Conservation (phyloP, 768 basidiomycete genomes). For the Leccinum olivaceopallidum region DNA sequence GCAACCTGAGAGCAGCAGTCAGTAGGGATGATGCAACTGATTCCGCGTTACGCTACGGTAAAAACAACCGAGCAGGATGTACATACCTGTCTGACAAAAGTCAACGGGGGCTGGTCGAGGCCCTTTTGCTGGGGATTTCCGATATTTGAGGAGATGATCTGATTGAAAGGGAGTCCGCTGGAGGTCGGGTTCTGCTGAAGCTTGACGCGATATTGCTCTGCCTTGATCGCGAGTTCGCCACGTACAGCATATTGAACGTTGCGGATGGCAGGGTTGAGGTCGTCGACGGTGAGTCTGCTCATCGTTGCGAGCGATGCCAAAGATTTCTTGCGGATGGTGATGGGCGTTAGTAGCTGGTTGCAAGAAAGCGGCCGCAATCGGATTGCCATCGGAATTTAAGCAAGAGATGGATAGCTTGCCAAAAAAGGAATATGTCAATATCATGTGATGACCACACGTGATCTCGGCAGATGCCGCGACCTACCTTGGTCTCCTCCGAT, state of each 20-base stretch:
- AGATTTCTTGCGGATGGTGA: constrained; percentile 3
- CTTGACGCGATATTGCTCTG: constrained; percentile 75
- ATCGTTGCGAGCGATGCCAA: constrained; percentile 33
- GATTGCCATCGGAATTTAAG: constrained; percentile 14
- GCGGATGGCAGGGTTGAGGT: constrained; percentile 81
- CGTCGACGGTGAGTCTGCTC: constrained; percentile 62
- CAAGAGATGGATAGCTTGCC: neutral
- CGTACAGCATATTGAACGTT: constrained; percentile 97
- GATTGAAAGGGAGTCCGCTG: constrained; percentile 76
- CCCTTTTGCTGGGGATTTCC: constrained; percentile 98
- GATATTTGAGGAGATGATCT: constrained; percentile 93
- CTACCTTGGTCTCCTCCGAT: constrained; percentile 1
- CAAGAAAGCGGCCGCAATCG: constrained; percentile 7
- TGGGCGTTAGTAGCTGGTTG: neutral
- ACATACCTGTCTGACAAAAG: constrained; percentile 86
- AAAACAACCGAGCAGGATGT: neutral
- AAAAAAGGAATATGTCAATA: neutral
- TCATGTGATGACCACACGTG: constrained; percentile 12
- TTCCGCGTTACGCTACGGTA: neutral
- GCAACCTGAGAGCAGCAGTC: constrained; percentile 58
- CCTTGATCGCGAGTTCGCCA: constrained; percentile 94
- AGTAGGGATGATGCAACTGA: neutral
- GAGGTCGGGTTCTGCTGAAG: constrained; percentile 51
- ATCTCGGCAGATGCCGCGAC: constrained; percentile 13
- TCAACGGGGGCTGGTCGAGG: constrained; percentile 89